phyloP scores from a whole-genome alignment of 192 early-diverging fungal genomes.

The Coemansia sp. region DNA sequence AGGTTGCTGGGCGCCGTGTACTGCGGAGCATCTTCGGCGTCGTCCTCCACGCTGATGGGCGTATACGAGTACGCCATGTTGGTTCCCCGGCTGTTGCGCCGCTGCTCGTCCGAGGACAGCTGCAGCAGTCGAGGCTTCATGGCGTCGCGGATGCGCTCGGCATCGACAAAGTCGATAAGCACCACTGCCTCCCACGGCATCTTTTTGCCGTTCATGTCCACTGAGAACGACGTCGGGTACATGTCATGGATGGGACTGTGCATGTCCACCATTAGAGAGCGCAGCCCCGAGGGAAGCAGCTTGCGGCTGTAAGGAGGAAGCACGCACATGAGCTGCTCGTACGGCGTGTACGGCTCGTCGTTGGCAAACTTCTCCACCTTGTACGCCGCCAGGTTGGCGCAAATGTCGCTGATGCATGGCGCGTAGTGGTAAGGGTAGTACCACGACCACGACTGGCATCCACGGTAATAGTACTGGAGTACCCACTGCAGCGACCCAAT shows the following conservation, averaged over 20 bases:
- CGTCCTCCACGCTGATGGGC: conserved; percentile 29
- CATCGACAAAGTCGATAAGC: conserved; percentile 96
- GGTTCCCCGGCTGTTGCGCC: conserved; percentile 63
- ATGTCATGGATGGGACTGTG: conserved; percentile 93
- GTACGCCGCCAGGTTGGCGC: conserved; percentile 57
- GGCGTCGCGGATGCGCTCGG: conserved; percentile 78
- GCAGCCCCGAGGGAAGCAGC: conserved; percentile 81
- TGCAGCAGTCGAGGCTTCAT: conserved; percentile 69
- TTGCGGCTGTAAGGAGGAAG: conserved; percentile 82
- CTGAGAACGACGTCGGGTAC: conserved; percentile 87
- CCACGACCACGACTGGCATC: conserved; percentile 97
- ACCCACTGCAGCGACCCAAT: conserved; percentile 98
- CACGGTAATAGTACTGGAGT: conserved; percentile 93
- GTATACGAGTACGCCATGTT: conserved; percentile 67
- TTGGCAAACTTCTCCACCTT: conserved; percentile 70
- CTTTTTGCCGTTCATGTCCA: conserved; percentile 99
- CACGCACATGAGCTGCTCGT: conserved; percentile 99
- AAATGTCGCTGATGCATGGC: conserved; percentile 87
- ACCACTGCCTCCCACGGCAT: conserved; percentile 99
- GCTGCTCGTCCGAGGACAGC: conserved; percentile 61
- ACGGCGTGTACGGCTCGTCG: conserved; percentile 89
- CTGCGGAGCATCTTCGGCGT: conserved; percentile 32
- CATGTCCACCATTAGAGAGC: conserved; percentile 80
- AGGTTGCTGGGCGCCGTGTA: conserved; percentile 66
- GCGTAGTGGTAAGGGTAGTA: conserved; percentile 98